These are phyloP conservation scores for Calonectria pteridis DNA, from an alignment of 2,329 filamentous ascomycete species.

Conservation along the genomic window DNA sequence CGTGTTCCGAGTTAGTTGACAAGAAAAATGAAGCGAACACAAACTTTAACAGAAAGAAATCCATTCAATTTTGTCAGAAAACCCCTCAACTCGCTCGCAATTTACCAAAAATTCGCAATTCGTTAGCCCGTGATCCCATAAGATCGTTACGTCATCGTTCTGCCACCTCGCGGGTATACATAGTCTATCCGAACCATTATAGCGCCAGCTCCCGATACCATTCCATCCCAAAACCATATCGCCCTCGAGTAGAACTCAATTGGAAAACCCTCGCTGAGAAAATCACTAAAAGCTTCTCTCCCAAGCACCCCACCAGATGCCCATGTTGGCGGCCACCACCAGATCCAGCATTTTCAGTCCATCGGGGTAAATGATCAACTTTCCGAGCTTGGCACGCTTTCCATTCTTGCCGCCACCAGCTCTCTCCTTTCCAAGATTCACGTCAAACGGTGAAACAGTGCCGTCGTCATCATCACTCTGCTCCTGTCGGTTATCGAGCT, in stretches of 20 bases:
- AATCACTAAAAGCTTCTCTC: constrained; percentile 63
- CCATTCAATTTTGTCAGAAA: neutral
- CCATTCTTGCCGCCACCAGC: constrained; percentile 90
- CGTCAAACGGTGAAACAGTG: constrained; percentile 65
- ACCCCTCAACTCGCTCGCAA: neutral
- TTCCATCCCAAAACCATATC: constrained; percentile 27
- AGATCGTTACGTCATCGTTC: constrained; percentile 24
- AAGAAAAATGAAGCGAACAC: neutral
- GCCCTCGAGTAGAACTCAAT: neutral
- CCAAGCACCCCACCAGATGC: constrained; percentile 93
- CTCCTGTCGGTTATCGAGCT: constrained; percentile 44
- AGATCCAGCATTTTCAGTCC: constrained; percentile 97
- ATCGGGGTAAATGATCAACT: constrained; percentile 89
- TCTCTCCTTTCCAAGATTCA: constrained; percentile 83
- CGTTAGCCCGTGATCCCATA: constrained; percentile 20
- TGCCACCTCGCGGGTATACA: constrained; percentile 30
- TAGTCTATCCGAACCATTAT: constrained; percentile 23
- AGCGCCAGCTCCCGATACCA: constrained; percentile 23
- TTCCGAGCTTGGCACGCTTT: constrained; percentile 91
- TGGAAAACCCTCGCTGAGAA: neutral
- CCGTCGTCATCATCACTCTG: constrained; percentile 57
- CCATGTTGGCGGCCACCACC: constrained; percentile 90
- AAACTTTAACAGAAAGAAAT: neutral
- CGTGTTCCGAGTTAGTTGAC: neutral
- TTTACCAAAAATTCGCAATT: neutral